Evolutionary conservation across 2,329 filamentous ascomycete genomes (phyloP).

Genomic region (Fusarium papillatum): DNA sequence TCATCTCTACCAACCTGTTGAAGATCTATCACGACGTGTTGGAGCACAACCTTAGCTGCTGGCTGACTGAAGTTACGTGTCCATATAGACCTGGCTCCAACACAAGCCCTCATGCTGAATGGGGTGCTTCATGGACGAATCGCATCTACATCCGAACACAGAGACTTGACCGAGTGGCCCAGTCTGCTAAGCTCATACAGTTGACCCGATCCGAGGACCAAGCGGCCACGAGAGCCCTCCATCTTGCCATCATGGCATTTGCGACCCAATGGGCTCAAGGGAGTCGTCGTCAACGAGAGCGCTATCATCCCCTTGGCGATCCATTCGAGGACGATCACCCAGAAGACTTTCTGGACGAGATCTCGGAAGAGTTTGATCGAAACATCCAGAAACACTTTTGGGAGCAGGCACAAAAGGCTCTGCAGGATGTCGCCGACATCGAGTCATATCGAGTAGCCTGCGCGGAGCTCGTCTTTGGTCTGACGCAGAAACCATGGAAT

Average conservation of each 20-base stretch:
- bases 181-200: constrained; percentile 35
- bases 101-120: constrained; percentile 24
- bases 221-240: constrained; percentile 31
- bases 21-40: constrained; percentile 44
- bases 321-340: constrained; percentile 19
- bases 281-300: constrained; percentile 43
- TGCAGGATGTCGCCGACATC: constrained; percentile 50
- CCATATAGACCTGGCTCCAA: constrained; percentile 37
- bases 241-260: constrained; percentile 43
- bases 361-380: constrained; percentile 52
- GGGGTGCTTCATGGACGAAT: constrained; percentile 43
- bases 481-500: constrained; percentile 50
- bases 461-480: constrained; percentile 54
- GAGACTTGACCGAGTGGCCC: constrained; percentile 37
- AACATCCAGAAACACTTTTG: constrained; percentile 51
- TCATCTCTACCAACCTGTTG: constrained; percentile 39
- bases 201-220: constrained; percentile 35
- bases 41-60: constrained; percentile 42
- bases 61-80: constrained; percentile 42
- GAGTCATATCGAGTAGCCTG: constrained; percentile 54
- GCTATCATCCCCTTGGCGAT: constrained; percentile 10
- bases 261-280: constrained; percentile 44
- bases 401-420: constrained; percentile 50
- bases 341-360: constrained; percentile 34
- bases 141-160: constrained; percentile 41